Conservation (phyloP, 306 rosid species). For the Begonia masoniana region DNA sequence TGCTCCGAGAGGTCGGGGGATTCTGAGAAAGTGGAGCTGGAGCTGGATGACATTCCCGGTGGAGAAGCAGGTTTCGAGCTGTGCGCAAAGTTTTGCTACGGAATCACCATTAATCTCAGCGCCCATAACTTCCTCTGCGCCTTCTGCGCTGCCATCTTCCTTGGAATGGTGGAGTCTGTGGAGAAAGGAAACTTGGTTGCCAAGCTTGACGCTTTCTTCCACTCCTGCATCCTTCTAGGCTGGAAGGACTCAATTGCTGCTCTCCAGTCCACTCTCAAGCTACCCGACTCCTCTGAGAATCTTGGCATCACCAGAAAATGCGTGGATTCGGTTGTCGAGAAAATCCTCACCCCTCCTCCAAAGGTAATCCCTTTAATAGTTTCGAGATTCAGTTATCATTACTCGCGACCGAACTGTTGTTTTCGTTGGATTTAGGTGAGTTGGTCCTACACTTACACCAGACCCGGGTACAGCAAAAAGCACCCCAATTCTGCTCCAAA, state of each 20-base stretch:
- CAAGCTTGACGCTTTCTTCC: slow-evolving; percentile 80
- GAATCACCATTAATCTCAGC: slow-evolving; percentile 71
- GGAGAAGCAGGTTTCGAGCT: slow-evolving; percentile 79
- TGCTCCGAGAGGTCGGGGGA: slow-evolving; percentile 36
- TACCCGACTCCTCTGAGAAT: slow-evolving; percentile 78
- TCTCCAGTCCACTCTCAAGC: slow-evolving; percentile 44
- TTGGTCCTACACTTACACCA: slow-evolving; percentile 94
- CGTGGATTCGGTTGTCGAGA: slow-evolving; percentile 74
- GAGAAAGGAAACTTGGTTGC: slow-evolving; percentile 62
- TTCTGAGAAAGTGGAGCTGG: slow-evolving; percentile 33
- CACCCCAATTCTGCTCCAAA: slow-evolving; percentile 66
- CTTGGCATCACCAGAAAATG: slow-evolving; percentile 80
- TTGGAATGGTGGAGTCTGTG: slow-evolving; percentile 59
- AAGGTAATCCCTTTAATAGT: slow-evolving; percentile 28
- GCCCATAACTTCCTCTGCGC: slow-evolving; percentile 71
- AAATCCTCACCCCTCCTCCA: slow-evolving; percentile 59
- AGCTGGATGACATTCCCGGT: slow-evolving; percentile 78
- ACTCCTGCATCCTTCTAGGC: slow-evolving; percentile 76
- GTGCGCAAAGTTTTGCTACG: slow-evolving; percentile 86
- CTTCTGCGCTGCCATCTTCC: slow-evolving; percentile 74
- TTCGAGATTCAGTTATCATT: too few species aligned
- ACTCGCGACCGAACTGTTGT: background rate
- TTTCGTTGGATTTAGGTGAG: slow-evolving; percentile 34
- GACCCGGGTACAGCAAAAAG: slow-evolving; percentile 73
- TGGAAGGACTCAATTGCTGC: slow-evolving; percentile 86